Evolutionary conservation across 2,329 filamentous ascomycete genomes (phyloP).

Genomic region (Pseudogymnoascus sp.): DNA sequence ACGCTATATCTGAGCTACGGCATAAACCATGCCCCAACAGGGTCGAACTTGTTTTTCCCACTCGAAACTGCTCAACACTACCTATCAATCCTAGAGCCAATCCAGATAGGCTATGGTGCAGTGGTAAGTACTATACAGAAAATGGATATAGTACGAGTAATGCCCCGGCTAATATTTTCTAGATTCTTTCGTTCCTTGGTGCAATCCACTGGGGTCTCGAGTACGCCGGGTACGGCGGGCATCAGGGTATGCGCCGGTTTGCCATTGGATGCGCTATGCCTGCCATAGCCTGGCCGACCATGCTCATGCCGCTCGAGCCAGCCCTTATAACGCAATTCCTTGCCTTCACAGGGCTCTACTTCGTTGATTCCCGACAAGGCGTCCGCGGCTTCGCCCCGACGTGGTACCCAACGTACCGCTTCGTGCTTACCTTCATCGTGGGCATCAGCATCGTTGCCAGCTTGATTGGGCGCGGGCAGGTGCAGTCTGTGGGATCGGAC

Average conservation of each 20-base stretch:
- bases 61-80: constrained; percentile 62
- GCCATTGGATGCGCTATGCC: constrained; percentile 74
- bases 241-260: constrained; percentile 71
- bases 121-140: constrained; percentile 48
- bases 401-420: constrained; percentile 88
- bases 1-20: constrained; percentile 79
- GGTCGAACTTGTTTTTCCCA: constrained; percentile 55
- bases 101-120: constrained; percentile 87
- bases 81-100: constrained; percentile 68
- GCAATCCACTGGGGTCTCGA: constrained; percentile 91
- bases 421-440: constrained; percentile 84
- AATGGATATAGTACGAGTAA: constrained; percentile 6
- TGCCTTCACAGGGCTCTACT: constrained; percentile 79
- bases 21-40: constrained; percentile 61
- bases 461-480: constrained; percentile 73
- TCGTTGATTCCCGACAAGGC: constrained; percentile 68
- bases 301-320: constrained; percentile 75
- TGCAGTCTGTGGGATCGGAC: constrained; percentile 29
- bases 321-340: constrained; percentile 80
- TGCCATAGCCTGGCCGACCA: constrained; percentile 80
- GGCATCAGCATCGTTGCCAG: constrained; percentile 73
- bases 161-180: neutral
- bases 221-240: constrained; percentile 60
- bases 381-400: constrained; percentile 68
- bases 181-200: constrained; percentile 89